Conservation (phyloP, 2,329 filamentous ascomycete genomes). For the Ceratocystis lukuohia region DNA sequence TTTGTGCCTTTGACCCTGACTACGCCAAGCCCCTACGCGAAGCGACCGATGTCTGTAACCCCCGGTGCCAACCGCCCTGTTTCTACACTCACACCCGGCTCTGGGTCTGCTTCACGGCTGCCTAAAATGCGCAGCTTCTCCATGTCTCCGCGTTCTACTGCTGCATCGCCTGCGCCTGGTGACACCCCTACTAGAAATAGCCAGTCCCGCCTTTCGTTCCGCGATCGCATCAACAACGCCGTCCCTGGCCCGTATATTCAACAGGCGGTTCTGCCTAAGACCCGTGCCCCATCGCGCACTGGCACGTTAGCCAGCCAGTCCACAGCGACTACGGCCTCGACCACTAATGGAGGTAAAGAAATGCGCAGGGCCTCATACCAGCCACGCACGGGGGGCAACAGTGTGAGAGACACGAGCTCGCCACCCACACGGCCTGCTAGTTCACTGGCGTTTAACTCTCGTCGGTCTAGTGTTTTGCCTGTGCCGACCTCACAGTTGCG, state of each 20-base stretch:
- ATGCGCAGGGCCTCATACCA: constrained; percentile 43
- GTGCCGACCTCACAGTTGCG: constrained; percentile 29
- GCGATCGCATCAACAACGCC: constrained; percentile 36
- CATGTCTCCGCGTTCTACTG: constrained; percentile 29
- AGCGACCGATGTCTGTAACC: constrained; percentile 30
- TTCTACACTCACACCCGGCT: constrained; percentile 30
- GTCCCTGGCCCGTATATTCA: constrained; percentile 37
- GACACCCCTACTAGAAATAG: constrained; percentile 34
- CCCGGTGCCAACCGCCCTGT: constrained; percentile 31
- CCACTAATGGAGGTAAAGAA: constrained; percentile 20
- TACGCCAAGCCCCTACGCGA: constrained; percentile 45
- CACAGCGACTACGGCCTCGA: neutral
- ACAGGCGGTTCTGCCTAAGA: constrained; percentile 32
- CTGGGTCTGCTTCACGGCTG: constrained; percentile 31
- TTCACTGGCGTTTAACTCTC: constrained; percentile 36
- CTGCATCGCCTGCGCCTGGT: constrained; percentile 35
- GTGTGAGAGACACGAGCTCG: constrained; percentile 1
- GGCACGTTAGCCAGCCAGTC: constrained; percentile 18
- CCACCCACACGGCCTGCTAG: constrained; percentile 37
- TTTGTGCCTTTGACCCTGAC: constrained; percentile 50
- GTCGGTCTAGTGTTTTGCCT: constrained; percentile 43
- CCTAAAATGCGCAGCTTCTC: constrained; percentile 38
- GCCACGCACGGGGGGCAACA: constrained; percentile 26
- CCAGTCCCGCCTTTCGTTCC: constrained; percentile 38
- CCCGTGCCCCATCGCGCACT: constrained; percentile 33